phyloP scores from a whole-genome alignment of 2,329 filamentous ascomycete species.

The Aspergillus eucalypticola region DNA sequence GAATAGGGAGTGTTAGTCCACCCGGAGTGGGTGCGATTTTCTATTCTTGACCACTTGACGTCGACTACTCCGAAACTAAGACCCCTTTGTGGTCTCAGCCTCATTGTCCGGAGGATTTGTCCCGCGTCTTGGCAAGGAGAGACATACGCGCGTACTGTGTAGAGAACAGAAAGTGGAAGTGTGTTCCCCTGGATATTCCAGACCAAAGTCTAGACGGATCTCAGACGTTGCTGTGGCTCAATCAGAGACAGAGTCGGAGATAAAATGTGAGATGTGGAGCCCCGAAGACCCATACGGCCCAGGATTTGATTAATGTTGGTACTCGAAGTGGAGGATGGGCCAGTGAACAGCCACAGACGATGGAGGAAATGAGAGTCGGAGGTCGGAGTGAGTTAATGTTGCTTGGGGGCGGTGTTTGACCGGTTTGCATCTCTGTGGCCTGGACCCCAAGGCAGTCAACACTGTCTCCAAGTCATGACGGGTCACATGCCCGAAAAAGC shows the following conservation, averaged over 20 bases:
- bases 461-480: neutral
- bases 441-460: neutral
- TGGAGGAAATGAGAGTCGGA: neutral
- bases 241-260: neutral
- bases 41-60: slow-evolving; percentile 23
- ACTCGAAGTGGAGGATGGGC: neutral
- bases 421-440: neutral
- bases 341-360: neutral
- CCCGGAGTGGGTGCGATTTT: slow-evolving; percentile 9
- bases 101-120: neutral
- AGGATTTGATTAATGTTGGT: neutral
- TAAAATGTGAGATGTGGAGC: neutral
- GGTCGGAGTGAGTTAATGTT: neutral
- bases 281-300: neutral
- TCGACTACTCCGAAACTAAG: neutral
- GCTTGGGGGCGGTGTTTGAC: neutral
- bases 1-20: slow-evolving; percentile 12
- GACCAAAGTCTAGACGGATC: neutral
- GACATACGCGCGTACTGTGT: neutral
- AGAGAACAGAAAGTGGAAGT: neutral
- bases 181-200: neutral
- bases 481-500: neutral
- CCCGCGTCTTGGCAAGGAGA: slow-evolving; percentile 19
- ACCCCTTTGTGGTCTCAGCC: slow-evolving; percentile 10
- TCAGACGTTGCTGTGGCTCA: neutral